Base-by-base conservation (phyloP, 1,139 yeast species). In the Saccharomycopsis hybrid region DNA sequence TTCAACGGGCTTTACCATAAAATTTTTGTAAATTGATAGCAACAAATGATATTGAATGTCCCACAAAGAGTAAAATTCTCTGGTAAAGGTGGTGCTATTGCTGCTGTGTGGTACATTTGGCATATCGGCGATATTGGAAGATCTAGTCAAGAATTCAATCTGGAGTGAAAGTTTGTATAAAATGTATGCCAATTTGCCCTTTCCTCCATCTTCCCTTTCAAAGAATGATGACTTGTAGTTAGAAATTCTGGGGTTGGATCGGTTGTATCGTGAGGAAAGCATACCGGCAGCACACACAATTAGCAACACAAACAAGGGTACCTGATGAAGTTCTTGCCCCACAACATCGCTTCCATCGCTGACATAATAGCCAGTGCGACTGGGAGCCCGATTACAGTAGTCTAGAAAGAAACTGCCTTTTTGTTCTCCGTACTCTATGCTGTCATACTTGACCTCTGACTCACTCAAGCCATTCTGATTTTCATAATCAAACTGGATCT, bases 1-100 rank as follows among this genome's bases (percentile, higher is more conserved):
- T 43, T 61, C 58, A 27, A 69, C 51, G 3, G 77, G 77, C 30
- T 67, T 66, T 61, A 72, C 57, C 43, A 65, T 60, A 51, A 66
- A 67, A 56, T 72, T 60, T 54, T 69, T 58, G 56, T 64, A 73
- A 53, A 69, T 73, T 43, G 69, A 67, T 37, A 63, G 54, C 29
- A 73, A 57, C n/a, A 72, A 49, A 43, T 65, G 57, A 49, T 58
- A 69, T 47, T 67, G 66, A 2, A 68, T 66, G 3, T 64, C 57
- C 8, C 56, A 53, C 8, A 63, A 52, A 2, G 69, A 58, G 48
- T 60, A 50, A 44, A 38, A 48, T 18, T 46, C 53, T 5, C 35
- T 30, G 2, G 43, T 43, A 43, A 13, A 11, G 18, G 24, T 35
- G n/a, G 39, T 24, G 11, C 37, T 31, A 32, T 35, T 36, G 29